phyloP scores from a whole-genome alignment of 1,139 yeast genomes.

The Blastobotrys illinoisensis region DNA sequence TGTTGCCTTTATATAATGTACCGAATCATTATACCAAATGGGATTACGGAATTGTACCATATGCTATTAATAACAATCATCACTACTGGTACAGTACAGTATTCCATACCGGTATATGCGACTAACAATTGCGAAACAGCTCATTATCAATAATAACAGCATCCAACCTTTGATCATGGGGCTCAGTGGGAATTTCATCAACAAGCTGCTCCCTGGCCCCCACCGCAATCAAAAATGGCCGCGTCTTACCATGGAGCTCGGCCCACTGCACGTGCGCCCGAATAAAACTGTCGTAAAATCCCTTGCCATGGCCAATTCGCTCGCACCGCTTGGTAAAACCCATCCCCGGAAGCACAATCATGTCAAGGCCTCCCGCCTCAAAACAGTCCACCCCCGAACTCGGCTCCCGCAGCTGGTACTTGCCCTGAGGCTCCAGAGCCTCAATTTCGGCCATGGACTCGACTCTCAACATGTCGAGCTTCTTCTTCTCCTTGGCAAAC shows the following conservation, averaged over 20 bases:
- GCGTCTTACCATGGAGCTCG: slow-evolving; percentile 11
- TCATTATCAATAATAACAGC: slow-evolving; percentile 43
- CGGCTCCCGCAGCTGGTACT: slow-evolving; percentile 68
- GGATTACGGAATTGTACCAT: too few species aligned
- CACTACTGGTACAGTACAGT: too few species aligned
- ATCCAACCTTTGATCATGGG: slow-evolving; percentile 66
- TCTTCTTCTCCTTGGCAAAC: slow-evolving; percentile 38
- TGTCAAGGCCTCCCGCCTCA: slow-evolving; percentile 47
- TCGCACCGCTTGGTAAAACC: slow-evolving; percentile 56
- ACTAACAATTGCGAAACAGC: slow-evolving; percentile 8
- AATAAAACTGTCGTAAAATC: slow-evolving; percentile 80
- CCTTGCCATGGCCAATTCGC: slow-evolving; percentile 90
- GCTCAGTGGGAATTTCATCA: slow-evolving; percentile 53
- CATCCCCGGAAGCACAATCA: slow-evolving; percentile 79
- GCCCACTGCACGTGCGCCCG: slow-evolving; percentile 41
- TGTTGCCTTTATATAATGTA: too few species aligned
- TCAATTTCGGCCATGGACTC: slow-evolving; percentile 39
- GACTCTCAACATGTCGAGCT: slow-evolving; percentile 55
- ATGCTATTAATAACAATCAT: too few species aligned
- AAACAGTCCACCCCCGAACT: slow-evolving; percentile 20
- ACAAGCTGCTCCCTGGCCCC: slow-evolving; percentile 70
- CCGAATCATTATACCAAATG: too few species aligned
- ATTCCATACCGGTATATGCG: too few species aligned
- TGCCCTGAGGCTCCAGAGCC: slow-evolving; percentile 59
- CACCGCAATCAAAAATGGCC: slow-evolving; percentile 48